Evolutionary conservation across 257 asterid genomes (phyloP).

Genomic region (Solanum dulcamara): DNA sequence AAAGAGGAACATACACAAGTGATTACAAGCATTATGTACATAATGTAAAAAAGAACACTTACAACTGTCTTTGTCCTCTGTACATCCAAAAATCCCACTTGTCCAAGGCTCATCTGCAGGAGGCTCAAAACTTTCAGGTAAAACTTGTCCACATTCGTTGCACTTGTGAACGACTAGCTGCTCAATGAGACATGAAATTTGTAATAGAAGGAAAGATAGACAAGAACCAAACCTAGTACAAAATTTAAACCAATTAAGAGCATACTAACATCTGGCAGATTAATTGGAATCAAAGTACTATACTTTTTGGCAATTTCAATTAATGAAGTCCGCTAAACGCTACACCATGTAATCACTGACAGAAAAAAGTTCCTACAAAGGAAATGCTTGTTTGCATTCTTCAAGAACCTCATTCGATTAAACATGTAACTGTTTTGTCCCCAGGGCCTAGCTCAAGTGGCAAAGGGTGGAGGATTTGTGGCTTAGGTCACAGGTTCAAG

Average conservation of each 20-base stretch:
- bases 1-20: not conserved
- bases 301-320: not conserved
- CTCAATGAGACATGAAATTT: not conserved
- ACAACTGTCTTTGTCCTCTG: slow-evolving; percentile 60
- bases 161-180: slow-evolving; percentile 58
- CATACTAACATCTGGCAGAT: not conserved
- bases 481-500: too few species aligned
- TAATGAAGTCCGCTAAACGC: not conserved
- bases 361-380: not conserved
- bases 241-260: not conserved
- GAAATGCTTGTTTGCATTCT: not conserved
- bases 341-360: not conserved
- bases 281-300: not conserved
- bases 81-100: slow-evolving; percentile 64
- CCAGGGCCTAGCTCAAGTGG: too few species aligned
- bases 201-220: not conserved
- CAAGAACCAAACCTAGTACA: not conserved
- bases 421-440: not conserved
- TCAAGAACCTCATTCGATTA: not conserved
- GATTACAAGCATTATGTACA: not conserved
- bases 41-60: slow-evolving; percentile 3
- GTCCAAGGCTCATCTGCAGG: slow-evolving; percentile 76
- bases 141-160: slow-evolving; percentile 61
- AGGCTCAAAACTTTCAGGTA: slow-evolving; percentile 56
- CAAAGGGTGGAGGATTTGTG: too few species aligned